Percentiles rank a stretch among this genome's conserved stretches.
Evolutionary conservation across 192 early-diverging fungal species (phyloP).

Genomic region (Rhizophagus clarus): DNA sequence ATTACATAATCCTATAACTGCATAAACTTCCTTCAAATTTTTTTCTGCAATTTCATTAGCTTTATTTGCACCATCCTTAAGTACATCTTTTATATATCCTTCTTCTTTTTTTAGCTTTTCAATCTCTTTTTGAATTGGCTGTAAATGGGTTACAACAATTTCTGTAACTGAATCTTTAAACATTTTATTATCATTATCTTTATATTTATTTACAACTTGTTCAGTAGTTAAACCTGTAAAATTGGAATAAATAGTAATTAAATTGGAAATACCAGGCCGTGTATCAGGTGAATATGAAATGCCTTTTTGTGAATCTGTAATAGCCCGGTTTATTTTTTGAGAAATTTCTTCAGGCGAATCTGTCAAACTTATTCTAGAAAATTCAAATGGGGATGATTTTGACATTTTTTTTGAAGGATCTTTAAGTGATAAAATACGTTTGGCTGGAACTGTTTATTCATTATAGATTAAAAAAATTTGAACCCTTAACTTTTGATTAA

Average conservation of each 20-base stretch:
- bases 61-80: slow-evolving; percentile 64
- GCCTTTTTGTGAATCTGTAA: slow-evolving; percentile 65
- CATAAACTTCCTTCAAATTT: slow-evolving; percentile 60
- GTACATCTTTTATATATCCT: slow-evolving; percentile 62
- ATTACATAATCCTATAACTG: slow-evolving; percentile 55
- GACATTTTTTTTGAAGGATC: slow-evolving; percentile 86
- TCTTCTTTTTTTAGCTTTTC: slow-evolving; percentile 57
- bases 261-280: slow-evolving; percentile 83
- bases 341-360: slow-evolving; percentile 70
- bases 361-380: slow-evolving; percentile 73
- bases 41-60: slow-evolving; percentile 62
- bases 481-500: slow-evolving; percentile 23
- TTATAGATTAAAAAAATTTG: neutral
- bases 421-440: slow-evolving; percentile 84
- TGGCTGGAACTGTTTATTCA: slow-evolving; percentile 45
- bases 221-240: slow-evolving; percentile 42
- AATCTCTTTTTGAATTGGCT: slow-evolving; percentile 70
- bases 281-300: slow-evolving; percentile 71
- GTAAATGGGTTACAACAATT: slow-evolving; percentile 57
- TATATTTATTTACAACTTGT: slow-evolving; percentile 53
- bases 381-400: slow-evolving; percentile 74
- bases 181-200: slow-evolving; percentile 50
- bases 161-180: slow-evolving; percentile 81
- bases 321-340: slow-evolving; percentile 69
- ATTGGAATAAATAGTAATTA: slow-evolving; percentile 78